Evolutionary conservation across 345 rosid genomes (phyloP).

Genomic region (Hirschfeldia incana): DNA sequence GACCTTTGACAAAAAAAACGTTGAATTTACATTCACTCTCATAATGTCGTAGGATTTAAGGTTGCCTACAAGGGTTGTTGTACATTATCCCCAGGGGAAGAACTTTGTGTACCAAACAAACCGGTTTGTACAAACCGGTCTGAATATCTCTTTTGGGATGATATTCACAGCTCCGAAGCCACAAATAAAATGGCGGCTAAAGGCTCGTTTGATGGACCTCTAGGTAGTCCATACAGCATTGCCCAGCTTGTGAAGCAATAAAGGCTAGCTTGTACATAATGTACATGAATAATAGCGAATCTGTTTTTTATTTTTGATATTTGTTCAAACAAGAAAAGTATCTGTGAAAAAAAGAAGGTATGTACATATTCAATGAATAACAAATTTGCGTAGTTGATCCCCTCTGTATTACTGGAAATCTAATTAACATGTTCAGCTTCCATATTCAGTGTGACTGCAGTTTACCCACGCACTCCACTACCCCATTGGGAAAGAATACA

Average conservation of each 20-base stretch:
- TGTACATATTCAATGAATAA: too few species aligned
- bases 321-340: too few species aligned
- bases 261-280: background rate
- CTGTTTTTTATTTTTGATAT: too few species aligned
- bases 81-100: background rate
- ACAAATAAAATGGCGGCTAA: constrained; percentile 35
- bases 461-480: too few species aligned
- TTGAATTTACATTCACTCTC: background rate
- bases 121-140: constrained; percentile 41
- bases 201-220: constrained; percentile 13
- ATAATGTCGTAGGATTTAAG: constrained; percentile 30
- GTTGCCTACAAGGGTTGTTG: constrained; percentile 36
- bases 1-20: too few species aligned
- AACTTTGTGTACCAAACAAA: constrained; percentile 35
- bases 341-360: too few species aligned
- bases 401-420: too few species aligned
- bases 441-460: too few species aligned
- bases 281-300: too few species aligned
- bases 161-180: constrained; percentile 48
- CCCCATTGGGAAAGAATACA: too few species aligned
- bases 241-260: constrained; percentile 4
- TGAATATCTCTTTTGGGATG: constrained; percentile 47
- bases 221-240: constrained; percentile 25
- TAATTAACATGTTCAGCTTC: too few species aligned
- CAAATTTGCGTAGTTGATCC: too few species aligned